phyloP scores from a whole-genome alignment of 2,329 filamentous ascomycete species.

The Pseudocercospora eumusae region DNA sequence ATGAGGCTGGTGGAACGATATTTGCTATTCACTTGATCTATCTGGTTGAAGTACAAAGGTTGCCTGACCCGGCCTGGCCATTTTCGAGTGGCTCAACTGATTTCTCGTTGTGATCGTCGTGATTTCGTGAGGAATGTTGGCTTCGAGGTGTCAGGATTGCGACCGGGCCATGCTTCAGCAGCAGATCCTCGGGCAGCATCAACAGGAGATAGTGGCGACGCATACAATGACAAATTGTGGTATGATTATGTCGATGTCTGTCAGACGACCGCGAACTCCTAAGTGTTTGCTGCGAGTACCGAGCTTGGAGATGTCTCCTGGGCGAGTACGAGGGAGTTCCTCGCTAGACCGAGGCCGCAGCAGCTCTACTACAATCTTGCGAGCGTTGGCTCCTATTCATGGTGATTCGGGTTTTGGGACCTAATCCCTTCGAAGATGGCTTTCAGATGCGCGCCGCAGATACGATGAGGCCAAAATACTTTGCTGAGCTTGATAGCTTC shows the following conservation, averaged over 20 bases:
- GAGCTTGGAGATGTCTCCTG: neutral
- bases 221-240: neutral
- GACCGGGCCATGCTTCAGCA: neutral
- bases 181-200: neutral
- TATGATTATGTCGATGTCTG: neutral
- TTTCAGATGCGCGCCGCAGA: too few relatives aligned
- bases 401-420: too few relatives aligned
- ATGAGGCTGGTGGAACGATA: constrained; percentile 8
- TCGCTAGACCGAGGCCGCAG: neutral
- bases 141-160: constrained; percentile 1
- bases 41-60: constrained; percentile 15
- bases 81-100: neutral
- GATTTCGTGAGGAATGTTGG: constrained; percentile 6
- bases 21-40: constrained; percentile 29
- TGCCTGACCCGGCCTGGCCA: neutral
- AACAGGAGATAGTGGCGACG: neutral
- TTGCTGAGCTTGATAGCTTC: too few relatives aligned
- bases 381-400: too few relatives aligned
- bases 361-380: too few relatives aligned
- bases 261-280: neutral
- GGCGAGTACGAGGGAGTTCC: neutral
- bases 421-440: too few relatives aligned
- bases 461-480: too few relatives aligned
- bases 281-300: neutral
- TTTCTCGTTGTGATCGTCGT: constrained; percentile 5